Percentiles rank a stretch among this genome's conserved stretches.
Evolutionary conservation across 2,329 filamentous ascomycete species (phyloP).

Genomic region (Xenoacremonium recifei): DNA sequence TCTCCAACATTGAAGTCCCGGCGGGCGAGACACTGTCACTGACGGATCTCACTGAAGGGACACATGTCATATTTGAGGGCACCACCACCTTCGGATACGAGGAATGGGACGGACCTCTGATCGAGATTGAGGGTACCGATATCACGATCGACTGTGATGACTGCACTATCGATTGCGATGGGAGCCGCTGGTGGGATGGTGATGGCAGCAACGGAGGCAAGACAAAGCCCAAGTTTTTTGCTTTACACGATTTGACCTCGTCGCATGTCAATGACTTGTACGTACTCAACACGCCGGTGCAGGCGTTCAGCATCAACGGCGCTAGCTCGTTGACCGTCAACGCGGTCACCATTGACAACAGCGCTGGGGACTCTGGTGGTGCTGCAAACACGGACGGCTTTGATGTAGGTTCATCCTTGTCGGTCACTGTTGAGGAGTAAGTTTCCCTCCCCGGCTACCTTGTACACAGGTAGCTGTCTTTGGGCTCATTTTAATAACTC

Average conservation of each 20-base stretch:
- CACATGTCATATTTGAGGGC: conserved; percentile 57
- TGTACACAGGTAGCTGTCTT: too few relatives aligned
- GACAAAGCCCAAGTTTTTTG: conserved; percentile 63
- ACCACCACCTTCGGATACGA: conserved; percentile 66
- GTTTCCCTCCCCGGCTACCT: too few relatives aligned
- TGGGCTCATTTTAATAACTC: too few relatives aligned
- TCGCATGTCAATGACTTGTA: conserved; percentile 38
- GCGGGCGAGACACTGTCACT: conserved; percentile 59
- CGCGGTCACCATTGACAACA: conserved; percentile 38
- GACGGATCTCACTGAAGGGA: conserved; percentile 49
- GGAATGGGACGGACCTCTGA: conserved; percentile 63
- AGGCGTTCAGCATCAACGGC: conserved; percentile 40
- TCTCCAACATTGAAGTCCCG: conserved; percentile 54
- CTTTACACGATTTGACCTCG: conserved; percentile 38
- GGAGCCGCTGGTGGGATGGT: conserved; percentile 60
- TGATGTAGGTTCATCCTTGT: conserved; percentile 52
- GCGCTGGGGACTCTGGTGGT: conserved; percentile 32
- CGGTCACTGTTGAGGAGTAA: too few relatives aligned
- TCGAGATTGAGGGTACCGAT: conserved; percentile 57
- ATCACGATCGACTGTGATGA: conserved; percentile 54
- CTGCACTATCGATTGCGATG: conserved; percentile 53
- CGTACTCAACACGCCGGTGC: conserved; percentile 41
- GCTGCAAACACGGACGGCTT: conserved; percentile 59
- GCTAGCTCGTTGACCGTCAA: conserved; percentile 33
- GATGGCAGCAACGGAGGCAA: conserved; percentile 59